Percentiles rank a stretch among this genome's conserved stretches.
Evolutionary conservation across 495 filamentous ascomycete genomes (phyloP).

Genomic region (Penicillium coprophilum): DNA sequence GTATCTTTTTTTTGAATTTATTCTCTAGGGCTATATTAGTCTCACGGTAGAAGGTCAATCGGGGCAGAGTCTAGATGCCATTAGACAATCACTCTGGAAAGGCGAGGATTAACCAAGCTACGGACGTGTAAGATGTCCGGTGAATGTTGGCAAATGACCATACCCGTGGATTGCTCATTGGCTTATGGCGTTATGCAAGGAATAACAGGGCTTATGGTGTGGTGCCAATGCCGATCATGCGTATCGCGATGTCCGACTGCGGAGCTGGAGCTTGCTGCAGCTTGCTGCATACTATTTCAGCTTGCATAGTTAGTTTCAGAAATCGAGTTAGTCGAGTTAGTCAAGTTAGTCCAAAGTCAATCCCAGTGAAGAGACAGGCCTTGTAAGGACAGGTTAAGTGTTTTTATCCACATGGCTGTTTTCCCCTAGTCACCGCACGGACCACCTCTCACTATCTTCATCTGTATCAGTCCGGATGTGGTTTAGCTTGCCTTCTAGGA

Average conservation of each 20-base stretch:
- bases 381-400: not conserved
- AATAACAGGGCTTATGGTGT: not conserved
- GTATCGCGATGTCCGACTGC: not conserved
- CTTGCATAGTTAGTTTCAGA: not conserved
- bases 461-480: slow-evolving; percentile 1
- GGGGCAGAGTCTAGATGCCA: not conserved
- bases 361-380: not conserved
- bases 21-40: not conserved
- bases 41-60: not conserved
- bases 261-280: not conserved
- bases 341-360: not conserved
- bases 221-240: slow-evolving; percentile 1
- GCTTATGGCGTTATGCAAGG: slow-evolving; percentile 3
- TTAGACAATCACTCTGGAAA: not conserved
- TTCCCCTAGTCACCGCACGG: not conserved
- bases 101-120: not conserved
- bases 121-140: not conserved
- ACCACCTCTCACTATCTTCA: not conserved
- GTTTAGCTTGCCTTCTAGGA: not conserved
- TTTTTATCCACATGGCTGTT: not conserved
- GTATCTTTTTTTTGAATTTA: not conserved
- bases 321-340: not conserved
- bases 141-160: not conserved
- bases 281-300: not conserved
- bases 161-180: not conserved